A percentile compares a stretch with the other conserved stretches of the same genome.
These are phyloP conservation scores for Microbotryum saponariae DNA, from an alignment of 1,284 basidiomycete species.

Conservation along the genomic window DNA sequence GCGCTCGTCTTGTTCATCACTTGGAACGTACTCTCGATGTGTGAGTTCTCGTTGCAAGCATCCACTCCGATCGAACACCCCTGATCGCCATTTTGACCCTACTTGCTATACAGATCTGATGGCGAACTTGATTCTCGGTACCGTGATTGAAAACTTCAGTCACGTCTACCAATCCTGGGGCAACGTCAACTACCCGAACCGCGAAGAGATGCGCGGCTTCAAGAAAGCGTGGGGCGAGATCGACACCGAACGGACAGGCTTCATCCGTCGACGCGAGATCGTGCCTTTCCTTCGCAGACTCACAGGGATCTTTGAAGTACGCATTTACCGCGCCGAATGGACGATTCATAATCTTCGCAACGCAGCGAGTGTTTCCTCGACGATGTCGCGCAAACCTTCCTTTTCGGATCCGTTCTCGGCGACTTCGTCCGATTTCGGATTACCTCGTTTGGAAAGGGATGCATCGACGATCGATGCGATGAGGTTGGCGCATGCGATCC, in stretches of 20 bases:
- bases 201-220: conserved; percentile 85
- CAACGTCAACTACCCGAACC: conserved; percentile 67
- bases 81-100: neutral
- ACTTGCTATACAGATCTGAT: conserved; percentile 14
- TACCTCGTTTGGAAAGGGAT: too few relatives aligned
- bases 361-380: neutral
- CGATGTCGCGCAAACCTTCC: too few relatives aligned
- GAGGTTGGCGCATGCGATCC: conserved; percentile 52
- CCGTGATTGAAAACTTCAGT: conserved; percentile 88
- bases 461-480: conserved; percentile 3
- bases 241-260: conserved; percentile 69
- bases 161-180: conserved; percentile 84
- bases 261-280: conserved; percentile 63
- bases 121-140: conserved; percentile 16
- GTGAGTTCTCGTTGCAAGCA: neutral
- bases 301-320: conserved; percentile 72
- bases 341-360: conserved; percentile 51
- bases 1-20: conserved; percentile 83
- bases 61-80: neutral
- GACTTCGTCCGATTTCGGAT: conserved; percentile 5
- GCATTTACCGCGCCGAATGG: conserved; percentile 66
- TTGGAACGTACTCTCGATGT: conserved; percentile 94
- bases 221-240: conserved; percentile 89
- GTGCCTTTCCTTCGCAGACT: conserved; percentile 74
- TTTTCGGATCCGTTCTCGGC: neutral